phyloP scores from a whole-genome alignment of 768 basidiomycete genomes.

The Dacryopinax primogenitus region DNA sequence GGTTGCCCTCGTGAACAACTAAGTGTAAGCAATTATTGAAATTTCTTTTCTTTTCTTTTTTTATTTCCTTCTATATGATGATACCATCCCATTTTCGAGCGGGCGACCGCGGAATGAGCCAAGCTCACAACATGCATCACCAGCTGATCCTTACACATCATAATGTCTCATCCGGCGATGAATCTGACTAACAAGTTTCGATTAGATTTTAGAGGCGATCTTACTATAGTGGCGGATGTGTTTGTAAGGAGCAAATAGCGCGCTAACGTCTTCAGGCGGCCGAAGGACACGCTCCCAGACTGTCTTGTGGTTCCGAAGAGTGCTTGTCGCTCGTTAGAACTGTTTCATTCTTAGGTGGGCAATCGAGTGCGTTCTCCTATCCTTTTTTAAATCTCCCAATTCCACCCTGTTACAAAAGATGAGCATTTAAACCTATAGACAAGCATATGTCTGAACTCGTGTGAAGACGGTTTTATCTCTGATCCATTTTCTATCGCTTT shows the following conservation, averaged over 20 bases:
- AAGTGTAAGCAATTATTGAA: constrained; percentile 7
- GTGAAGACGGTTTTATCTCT: not conserved
- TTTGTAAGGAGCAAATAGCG: too few species aligned
- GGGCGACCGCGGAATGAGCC: constrained; percentile 9
- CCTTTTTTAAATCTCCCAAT: not conserved
- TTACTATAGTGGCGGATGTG: too few species aligned
- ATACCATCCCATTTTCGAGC: constrained; percentile 9
- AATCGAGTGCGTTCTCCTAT: too few species aligned
- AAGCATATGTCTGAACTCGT: constrained; percentile 6
- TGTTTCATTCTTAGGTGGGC: too few species aligned
- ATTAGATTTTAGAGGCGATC: not conserved
- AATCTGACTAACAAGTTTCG: too few species aligned
- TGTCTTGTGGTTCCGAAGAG: too few species aligned
- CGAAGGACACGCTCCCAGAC: too few species aligned
- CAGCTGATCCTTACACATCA: not conserved
- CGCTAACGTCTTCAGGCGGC: too few species aligned
- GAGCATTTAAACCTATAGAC: not conserved
- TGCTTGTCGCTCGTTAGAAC: too few species aligned
- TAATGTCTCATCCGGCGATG: too few species aligned
- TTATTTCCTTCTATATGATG: not conserved
- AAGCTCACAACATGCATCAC: constrained; percentile 8
- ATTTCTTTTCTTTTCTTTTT: constrained; percentile 2
- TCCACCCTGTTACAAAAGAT: not conserved
- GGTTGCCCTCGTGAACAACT: too few species aligned
- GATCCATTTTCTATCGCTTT: not conserved